Evolutionary conservation across 2,329 filamentous ascomycete genomes (phyloP).

Genomic region (Simplicillium aogashimaense): DNA sequence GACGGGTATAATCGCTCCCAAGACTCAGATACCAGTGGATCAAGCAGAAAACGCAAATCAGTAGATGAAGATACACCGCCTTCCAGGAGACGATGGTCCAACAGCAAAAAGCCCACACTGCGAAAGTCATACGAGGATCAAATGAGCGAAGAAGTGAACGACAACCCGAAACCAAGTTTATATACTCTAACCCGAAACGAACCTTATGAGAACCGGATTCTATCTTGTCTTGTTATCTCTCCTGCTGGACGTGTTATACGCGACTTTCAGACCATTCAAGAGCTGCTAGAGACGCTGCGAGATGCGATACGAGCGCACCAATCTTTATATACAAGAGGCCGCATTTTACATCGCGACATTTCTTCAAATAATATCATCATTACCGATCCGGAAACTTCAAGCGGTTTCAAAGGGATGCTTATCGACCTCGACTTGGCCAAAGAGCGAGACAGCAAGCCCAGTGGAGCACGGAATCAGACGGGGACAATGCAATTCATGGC

Average conservation of each 20-base stretch:
- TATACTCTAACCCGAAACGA: slow-evolving; percentile 5
- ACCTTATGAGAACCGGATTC: slow-evolving; percentile 7
- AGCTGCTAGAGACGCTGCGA: slow-evolving; percentile 21
- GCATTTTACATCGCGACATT: slow-evolving; percentile 25
- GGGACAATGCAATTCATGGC: slow-evolving; percentile 24
- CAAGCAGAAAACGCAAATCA: slow-evolving; percentile 5
- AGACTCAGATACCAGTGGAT: slow-evolving; percentile 2
- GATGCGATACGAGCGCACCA: slow-evolving; percentile 25
- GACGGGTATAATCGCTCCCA: not conserved
- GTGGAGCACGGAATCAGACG: slow-evolving; percentile 14
- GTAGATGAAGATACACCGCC: slow-evolving; percentile 4
- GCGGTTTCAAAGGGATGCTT: slow-evolving; percentile 17
- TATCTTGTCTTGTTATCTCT: slow-evolving; percentile 5
- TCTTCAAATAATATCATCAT: slow-evolving; percentile 28
- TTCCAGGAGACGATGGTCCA: slow-evolving; percentile 6
- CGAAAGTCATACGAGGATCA: not conserved
- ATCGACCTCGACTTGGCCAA: slow-evolving; percentile 23
- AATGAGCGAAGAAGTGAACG: not conserved
- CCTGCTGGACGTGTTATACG: slow-evolving; percentile 9
- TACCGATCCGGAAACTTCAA: slow-evolving; percentile 7
- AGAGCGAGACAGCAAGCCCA: slow-evolving; percentile 11
- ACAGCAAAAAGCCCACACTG: slow-evolving; percentile 7
- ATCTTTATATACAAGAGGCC: slow-evolving; percentile 19
- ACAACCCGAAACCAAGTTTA: slow-evolving; percentile 5
- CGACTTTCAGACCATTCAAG: slow-evolving; percentile 14